These are phyloP conservation scores for Xylaria sp. DNA, from an alignment of 2,329 filamentous ascomycete genomes.

Conservation along the genomic window DNA sequence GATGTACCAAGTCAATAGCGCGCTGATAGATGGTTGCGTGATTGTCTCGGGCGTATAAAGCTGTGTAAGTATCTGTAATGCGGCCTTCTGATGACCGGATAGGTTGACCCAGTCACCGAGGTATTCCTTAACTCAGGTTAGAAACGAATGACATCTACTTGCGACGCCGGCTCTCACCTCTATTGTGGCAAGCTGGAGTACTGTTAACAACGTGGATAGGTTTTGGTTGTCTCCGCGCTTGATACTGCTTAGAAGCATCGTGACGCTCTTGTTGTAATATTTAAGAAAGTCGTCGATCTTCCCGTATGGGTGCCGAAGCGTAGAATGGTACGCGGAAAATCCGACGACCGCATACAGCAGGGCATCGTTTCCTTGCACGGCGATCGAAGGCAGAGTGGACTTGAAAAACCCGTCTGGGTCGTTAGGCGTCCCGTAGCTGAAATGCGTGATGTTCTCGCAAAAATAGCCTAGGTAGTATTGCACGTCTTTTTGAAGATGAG, in stretches of 20 bases:
- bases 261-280: slow-evolving; percentile 92
- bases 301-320: slow-evolving; percentile 75
- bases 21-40: slow-evolving; percentile 75
- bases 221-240: slow-evolving; percentile 76
- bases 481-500: slow-evolving; percentile 73
- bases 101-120: slow-evolving; percentile 96
- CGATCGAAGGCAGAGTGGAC: slow-evolving; percentile 75
- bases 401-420: slow-evolving; percentile 80
- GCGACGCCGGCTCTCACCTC: slow-evolving; percentile 70
- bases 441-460: slow-evolving; percentile 78
- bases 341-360: slow-evolving; percentile 87
- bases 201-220: slow-evolving; percentile 82
- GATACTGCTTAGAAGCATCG: slow-evolving; percentile 76
- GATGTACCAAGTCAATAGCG: slow-evolving; percentile 88
- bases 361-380: slow-evolving; percentile 76
- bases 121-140: slow-evolving; percentile 73
- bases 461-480: slow-evolving; percentile 84
- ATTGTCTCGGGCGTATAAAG: slow-evolving; percentile 82
- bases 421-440: slow-evolving; percentile 83
- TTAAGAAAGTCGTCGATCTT: slow-evolving; percentile 84
- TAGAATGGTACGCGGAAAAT: slow-evolving; percentile 89
- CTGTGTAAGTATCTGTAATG: slow-evolving; percentile 80
- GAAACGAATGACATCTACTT: slow-evolving; percentile 19
- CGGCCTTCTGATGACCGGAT: slow-evolving; percentile 91
- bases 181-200: slow-evolving; percentile 91